phyloP scores from a whole-genome alignment of 108 stramenopile species.

The Cylindrotheca fusiformis region DNA sequence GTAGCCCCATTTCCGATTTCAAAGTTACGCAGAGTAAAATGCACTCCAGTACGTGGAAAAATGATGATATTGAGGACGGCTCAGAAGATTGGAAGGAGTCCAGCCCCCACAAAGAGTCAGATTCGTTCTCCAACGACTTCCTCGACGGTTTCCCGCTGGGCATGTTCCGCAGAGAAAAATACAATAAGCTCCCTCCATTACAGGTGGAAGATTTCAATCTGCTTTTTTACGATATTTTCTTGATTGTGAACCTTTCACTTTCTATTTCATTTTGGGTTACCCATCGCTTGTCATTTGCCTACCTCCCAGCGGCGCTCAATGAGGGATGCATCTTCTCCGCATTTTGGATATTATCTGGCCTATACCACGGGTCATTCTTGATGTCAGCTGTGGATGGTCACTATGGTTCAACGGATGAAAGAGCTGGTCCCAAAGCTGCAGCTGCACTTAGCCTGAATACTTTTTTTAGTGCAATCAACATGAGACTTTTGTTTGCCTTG shows the following conservation, averaged over 20 bases:
- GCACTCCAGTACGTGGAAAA: too few relatives aligned
- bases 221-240: constrained; percentile 59
- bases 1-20: too few relatives aligned
- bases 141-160: neutral
- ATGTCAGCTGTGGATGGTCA: constrained; percentile 64
- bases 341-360: constrained; percentile 54
- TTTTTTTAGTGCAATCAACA: constrained; percentile 42
- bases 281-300: constrained; percentile 49
- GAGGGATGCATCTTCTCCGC: constrained; percentile 59
- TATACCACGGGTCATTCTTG: constrained; percentile 61
- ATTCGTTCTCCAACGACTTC: too few relatives aligned
- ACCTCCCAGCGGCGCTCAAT: constrained; percentile 39
- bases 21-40: too few relatives aligned
- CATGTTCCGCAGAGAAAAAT: neutral
- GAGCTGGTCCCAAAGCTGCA: constrained; percentile 57
- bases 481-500: constrained; percentile 51
- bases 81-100: too few relatives aligned
- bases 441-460: constrained; percentile 49
- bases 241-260: constrained; percentile 49
- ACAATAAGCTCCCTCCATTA: constrained; percentile 44
- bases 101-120: too few relatives aligned
- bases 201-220: constrained; percentile 54
- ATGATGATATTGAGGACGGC: too few relatives aligned
- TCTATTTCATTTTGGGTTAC: constrained; percentile 70
- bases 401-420: constrained; percentile 37